Evolutionary conservation across 352 stramenopile genomes (phyloP).

Genomic region (Pythium myriotylum): DNA sequence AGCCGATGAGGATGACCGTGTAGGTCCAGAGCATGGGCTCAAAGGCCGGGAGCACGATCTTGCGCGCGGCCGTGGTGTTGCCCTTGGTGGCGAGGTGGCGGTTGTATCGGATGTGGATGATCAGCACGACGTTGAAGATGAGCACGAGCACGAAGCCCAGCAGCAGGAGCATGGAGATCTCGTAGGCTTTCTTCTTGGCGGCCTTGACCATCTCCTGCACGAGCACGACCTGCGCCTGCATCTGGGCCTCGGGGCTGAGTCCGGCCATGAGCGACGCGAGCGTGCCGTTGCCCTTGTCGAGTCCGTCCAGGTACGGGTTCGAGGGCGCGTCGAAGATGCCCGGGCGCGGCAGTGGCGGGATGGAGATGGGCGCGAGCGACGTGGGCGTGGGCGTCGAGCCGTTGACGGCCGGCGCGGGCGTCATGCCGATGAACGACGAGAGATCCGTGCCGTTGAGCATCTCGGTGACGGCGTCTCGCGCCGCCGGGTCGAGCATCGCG

Average conservation of each 20-base stretch:
- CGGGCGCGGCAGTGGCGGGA: constrained; percentile 20
- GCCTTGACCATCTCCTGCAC: constrained; percentile 14
- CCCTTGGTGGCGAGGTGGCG: constrained; percentile 53
- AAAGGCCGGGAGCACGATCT: constrained; percentile 67
- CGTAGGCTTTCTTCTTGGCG: neutral
- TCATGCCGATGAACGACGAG: constrained; percentile 18
- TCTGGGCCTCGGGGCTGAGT: neutral
- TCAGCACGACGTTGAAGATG: constrained; percentile 28
- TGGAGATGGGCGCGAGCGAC: neutral
- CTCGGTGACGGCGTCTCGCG: constrained; percentile 2
- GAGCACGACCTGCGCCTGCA: constrained; percentile 10
- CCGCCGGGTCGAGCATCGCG: constrained; percentile 11
- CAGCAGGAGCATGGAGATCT: constrained; percentile 13
- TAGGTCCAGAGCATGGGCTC: constrained; percentile 62
- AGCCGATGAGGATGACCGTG: constrained; percentile 37
- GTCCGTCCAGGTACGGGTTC: constrained; percentile 21
- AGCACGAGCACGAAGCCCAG: constrained; percentile 15
- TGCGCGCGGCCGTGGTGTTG: constrained; percentile 46
- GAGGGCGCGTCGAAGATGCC: constrained; percentile 27
- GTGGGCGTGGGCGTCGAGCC: neutral
- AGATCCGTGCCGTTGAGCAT: constrained; percentile 22
- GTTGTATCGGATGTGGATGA: constrained; percentile 59
- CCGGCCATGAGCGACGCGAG: constrained; percentile 17
- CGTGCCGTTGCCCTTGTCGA: constrained; percentile 9
- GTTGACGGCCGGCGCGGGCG: neutral